Evolutionary conservation across 2,329 filamentous ascomycete species (phyloP), one percentile per base, ranked within the genome.

Genomic region (Penicillium paneum): DNA sequence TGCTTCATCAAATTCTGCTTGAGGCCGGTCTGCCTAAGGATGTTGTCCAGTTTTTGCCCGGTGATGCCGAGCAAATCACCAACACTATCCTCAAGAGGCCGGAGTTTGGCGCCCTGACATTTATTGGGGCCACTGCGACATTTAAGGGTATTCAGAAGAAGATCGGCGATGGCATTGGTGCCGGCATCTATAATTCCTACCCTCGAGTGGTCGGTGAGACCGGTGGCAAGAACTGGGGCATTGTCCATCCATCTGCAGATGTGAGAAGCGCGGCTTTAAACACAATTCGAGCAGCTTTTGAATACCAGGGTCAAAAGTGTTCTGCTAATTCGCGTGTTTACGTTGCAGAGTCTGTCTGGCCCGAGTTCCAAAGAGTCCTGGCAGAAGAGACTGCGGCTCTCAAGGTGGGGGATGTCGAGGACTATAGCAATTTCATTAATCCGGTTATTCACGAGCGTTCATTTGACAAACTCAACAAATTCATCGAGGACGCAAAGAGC

Each of bases 271-370:
- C 89, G 11, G 89, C 83, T 34, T 79, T 88, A 58, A 87, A 93
- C 71, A 93, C 89, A 1, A 83, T 95, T 29, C 88, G 90, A 48
- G 90, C 88, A 39, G 89, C 90, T 1, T 94, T 94, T 67, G 90
- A 95, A 73, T 95, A 85, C 76, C 89, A 93, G 70, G 90, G 90
- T 35, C 90, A 95, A 71, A 95, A 95, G 74, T 95, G 90, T 79
- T 90, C 86, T 63, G 90, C 90, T 46, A 90, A 87, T 24, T 92
- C 89, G 26, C 84, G 90, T 24, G 76, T 84, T 43, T 95, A 94
- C 74, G 83, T 92, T 4, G 84, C 90, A 26, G 80, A 82, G 66
- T 91, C 88, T 3, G 71, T 87, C 34, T 91, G 87, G 86, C 81
- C 86, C 11, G 77, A 85, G 57, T 89, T 91, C 76, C 85, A 85